phyloP scores from a whole-genome alignment of 257 asterid genomes.

The Jacaranda copaia region DNA sequence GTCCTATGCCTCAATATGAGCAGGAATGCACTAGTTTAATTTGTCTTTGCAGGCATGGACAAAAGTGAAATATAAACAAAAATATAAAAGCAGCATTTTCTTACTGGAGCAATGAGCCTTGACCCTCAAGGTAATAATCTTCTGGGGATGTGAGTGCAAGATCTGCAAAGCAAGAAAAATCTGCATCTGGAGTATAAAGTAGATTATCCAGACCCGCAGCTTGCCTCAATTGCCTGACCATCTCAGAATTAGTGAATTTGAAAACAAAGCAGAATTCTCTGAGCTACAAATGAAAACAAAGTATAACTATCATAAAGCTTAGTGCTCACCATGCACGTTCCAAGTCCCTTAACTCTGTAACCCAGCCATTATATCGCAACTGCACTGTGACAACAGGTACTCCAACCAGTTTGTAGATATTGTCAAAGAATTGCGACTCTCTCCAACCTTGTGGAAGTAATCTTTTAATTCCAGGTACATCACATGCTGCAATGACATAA shows the following conservation, averaged over 20 bases:
- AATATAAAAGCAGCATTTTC: conserved; percentile 30
- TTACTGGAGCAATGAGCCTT: conserved; percentile 99
- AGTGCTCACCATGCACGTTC: conserved; percentile 79
- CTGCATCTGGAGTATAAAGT: conserved; percentile 97
- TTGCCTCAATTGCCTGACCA: conserved; percentile 78
- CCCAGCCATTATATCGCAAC: conserved; percentile 97
- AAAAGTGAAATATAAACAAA: conserved; percentile 16
- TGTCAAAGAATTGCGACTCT: conserved; percentile 85
- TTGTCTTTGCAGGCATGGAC: not conserved
- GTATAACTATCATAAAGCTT: not conserved
- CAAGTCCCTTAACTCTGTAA: conserved; percentile 91
- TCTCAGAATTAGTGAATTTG: conserved; percentile 31
- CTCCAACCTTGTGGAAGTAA: conserved; percentile 87
- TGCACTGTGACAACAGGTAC: conserved; percentile 99
- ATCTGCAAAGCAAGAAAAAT: conserved; percentile 97
- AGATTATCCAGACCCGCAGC: conserved; percentile 94
- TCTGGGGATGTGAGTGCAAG: conserved; percentile 96
- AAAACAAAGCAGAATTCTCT: conserved; percentile 12
- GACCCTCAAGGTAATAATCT: conserved; percentile 89
- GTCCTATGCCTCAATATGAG: conserved; percentile 22
- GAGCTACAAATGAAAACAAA: conserved; percentile 19
- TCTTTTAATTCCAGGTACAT: conserved; percentile 97
- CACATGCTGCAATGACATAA: conserved; percentile 76
- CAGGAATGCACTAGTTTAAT: conserved; percentile 21
- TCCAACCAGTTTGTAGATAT: conserved; percentile 88